Evolutionary conservation across 768 basidiomycete genomes (phyloP), one percentile per base, ranked within the genome.

Genomic region (Russula compacta): DNA sequence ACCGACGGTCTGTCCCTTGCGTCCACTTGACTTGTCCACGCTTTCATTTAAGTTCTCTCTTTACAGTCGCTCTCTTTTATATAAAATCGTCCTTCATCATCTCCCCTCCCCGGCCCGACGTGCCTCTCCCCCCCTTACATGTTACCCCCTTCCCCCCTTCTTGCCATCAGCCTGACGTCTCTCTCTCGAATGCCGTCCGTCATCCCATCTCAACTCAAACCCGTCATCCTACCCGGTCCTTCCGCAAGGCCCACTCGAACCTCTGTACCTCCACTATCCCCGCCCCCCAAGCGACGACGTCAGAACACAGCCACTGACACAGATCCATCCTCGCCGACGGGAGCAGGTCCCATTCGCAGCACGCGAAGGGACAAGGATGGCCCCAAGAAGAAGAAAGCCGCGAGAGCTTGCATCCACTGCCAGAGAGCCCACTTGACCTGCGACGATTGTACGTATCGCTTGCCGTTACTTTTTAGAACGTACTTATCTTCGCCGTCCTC

Each of bases 401-500:
- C 83, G 68, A 83, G 93, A 50, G 95, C 95, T 51, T 98, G 95
- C 71, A 87, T 90, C 64, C 90, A 92, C 67, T 98, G 95, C 73
- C 95, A 98, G 75, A 95, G 93, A 73, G 93, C 94, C 2, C 95
- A 98, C 73, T 77, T 98, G 66, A 98, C 95, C n/a, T 98, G 95
- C 72, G 95, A 98, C 72, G 95, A 98, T 70, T 85, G 95, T 97
- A 70, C 71, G 90, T 83, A 40, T 67, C 14, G 24, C 38, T 24
- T 39, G 24, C 44, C 44, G 17, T 52, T 32, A 36, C 17, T 59
- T 59, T 56, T 54, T 39, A 32, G 15, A 29, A 29, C 3, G 24
- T 29, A 32, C 7, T 39, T 54, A 12, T 58, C 51, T 24, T 43
- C 32, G 58, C 35, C 64, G 14, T 44, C 8, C 38, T 68, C 67